Percentiles rank a stretch among this genome's conserved stretches.
phyloP scores from a whole-genome alignment of 2,329 filamentous ascomycete genomes.

The Aspergillus glaucus region DNA sequence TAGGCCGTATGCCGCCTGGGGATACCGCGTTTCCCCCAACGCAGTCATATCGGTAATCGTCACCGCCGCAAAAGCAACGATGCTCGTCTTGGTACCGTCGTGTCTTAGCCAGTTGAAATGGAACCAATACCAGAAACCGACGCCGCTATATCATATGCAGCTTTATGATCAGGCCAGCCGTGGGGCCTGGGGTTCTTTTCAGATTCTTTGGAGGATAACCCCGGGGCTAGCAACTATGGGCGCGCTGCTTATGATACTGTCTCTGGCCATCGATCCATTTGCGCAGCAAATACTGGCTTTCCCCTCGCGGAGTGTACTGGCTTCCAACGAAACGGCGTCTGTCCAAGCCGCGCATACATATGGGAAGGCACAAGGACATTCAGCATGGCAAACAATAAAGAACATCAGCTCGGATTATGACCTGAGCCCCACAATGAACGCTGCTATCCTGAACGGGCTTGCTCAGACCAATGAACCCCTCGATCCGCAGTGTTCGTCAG shows the following conservation, averaged over 20 bases:
- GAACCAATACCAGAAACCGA: slow-evolving; percentile 11
- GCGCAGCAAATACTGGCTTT: slow-evolving; percentile 17
- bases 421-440: background rate
- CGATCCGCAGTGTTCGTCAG: slow-evolving; percentile 5
- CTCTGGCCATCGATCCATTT: slow-evolving; percentile 23
- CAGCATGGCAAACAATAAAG: no score
- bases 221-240: slow-evolving; percentile 13
- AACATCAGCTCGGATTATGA: no score
- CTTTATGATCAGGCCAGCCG: slow-evolving; percentile 22
- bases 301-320: slow-evolving; percentile 3
- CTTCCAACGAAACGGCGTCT: slow-evolving; percentile 4
- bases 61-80: slow-evolving; percentile 19
- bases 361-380: background rate
- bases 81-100: slow-evolving; percentile 18
- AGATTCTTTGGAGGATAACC: slow-evolving; percentile 14
- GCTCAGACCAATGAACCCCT: slow-evolving; percentile 1
- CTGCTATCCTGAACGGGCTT: slow-evolving; percentile 3
- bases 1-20: slow-evolving; percentile 12
- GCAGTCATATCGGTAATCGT: slow-evolving; percentile 22
- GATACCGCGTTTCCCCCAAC: slow-evolving; percentile 18
- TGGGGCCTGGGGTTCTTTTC: slow-evolving; percentile 21
- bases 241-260: slow-evolving; percentile 17
- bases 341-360: slow-evolving; percentile 6
- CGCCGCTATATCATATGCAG: slow-evolving; percentile 17
- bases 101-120: slow-evolving; percentile 27